Evolutionary conservation across 2,329 filamentous ascomycete species (phyloP).

Genomic region (Pseudonectria buxi): DNA sequence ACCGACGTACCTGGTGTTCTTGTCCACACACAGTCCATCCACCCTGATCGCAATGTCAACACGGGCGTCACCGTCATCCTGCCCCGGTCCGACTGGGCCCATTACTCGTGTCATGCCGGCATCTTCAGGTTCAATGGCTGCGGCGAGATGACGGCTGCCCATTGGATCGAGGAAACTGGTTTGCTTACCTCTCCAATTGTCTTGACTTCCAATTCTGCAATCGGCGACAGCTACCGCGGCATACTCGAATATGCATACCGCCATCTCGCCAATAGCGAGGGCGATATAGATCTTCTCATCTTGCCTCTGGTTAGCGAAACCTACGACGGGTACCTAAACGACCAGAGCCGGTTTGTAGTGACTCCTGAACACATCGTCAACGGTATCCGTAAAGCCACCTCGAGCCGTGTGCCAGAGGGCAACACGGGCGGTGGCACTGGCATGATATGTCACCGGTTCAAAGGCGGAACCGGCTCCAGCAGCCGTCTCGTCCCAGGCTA

Average conservation of each 20-base stretch:
- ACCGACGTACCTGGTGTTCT: too few species aligned
- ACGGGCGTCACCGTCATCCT: too few species aligned
- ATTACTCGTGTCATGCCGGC: slow-evolving; percentile 39
- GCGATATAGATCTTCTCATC: slow-evolving; percentile 45
- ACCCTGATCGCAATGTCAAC: too few species aligned
- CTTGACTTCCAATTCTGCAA: too few species aligned
- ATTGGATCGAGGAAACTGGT: slow-evolving; percentile 58
- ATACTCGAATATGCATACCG: slow-evolving; percentile 49
- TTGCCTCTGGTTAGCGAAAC: slow-evolving; percentile 56
- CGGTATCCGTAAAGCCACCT: slow-evolving; percentile 45
- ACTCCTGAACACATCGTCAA: slow-evolving; percentile 45
- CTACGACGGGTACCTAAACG: slow-evolving; percentile 55
- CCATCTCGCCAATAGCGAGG: slow-evolving; percentile 35
- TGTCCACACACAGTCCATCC: too few species aligned
- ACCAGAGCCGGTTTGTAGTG: slow-evolving; percentile 49
- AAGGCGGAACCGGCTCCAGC: slow-evolving; percentile 59
- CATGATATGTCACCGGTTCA: slow-evolving; percentile 60
- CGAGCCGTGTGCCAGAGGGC: slow-evolving; percentile 51
- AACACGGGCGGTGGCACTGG: slow-evolving; percentile 61
- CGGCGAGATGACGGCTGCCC: slow-evolving; percentile 54
- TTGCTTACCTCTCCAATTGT: too few species aligned
- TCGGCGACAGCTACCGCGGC: slow-evolving; percentile 53
- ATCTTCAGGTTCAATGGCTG: slow-evolving; percentile 56
- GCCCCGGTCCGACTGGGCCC: slow-evolving; percentile 24
- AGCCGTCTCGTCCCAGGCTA: slow-evolving; percentile 48